Percentiles rank a stretch among this genome's conserved stretches.
Evolutionary conservation across 2,329 filamentous ascomycete genomes (phyloP).

Genomic region (Teratosphaeria zuluensis): DNA sequence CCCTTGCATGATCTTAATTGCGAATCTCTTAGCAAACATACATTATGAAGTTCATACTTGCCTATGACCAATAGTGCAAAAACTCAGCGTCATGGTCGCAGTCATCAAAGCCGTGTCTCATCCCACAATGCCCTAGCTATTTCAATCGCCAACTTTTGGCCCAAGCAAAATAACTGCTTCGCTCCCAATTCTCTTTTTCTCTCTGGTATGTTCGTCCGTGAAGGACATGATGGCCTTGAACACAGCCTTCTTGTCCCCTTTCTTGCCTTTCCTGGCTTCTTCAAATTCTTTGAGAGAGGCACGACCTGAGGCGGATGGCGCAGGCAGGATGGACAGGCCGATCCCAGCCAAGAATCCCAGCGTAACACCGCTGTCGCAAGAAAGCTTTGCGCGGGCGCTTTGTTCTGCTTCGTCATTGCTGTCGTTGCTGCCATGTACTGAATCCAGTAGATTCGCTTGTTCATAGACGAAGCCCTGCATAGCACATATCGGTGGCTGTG

Average conservation of each 20-base stretch:
- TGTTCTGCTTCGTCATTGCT: not conserved
- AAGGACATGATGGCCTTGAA: conserved; percentile 23
- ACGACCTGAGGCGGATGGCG: not conserved
- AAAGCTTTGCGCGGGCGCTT: conserved; percentile 13
- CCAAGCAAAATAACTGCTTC: not conserved
- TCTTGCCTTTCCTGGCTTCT: not conserved
- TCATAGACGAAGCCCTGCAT: conserved; percentile 17
- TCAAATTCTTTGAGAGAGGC: not conserved
- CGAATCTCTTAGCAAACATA: no score
- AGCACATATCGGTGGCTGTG: conserved; percentile 16
- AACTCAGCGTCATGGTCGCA: not conserved
- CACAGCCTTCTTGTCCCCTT: conserved; percentile 2
- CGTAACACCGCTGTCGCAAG: conserved; percentile 20
- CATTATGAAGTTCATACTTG: no score
- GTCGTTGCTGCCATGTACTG: not conserved
- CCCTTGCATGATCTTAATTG: not conserved
- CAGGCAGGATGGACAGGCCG: conserved; percentile 11
- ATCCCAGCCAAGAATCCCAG: conserved; percentile 21
- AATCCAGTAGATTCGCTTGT: not conserved
- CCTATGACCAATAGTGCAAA: not conserved
- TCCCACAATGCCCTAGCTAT: not conserved
- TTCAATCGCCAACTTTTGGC: not conserved
- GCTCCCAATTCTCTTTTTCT: conserved; percentile 6
- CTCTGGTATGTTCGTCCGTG: conserved; percentile 5
- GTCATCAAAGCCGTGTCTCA: not conserved